Percentiles rank a stretch among this genome's conserved stretches.
phyloP scores from a whole-genome alignment of 2,329 filamentous ascomycete species.

The Ophiostoma sp. region DNA sequence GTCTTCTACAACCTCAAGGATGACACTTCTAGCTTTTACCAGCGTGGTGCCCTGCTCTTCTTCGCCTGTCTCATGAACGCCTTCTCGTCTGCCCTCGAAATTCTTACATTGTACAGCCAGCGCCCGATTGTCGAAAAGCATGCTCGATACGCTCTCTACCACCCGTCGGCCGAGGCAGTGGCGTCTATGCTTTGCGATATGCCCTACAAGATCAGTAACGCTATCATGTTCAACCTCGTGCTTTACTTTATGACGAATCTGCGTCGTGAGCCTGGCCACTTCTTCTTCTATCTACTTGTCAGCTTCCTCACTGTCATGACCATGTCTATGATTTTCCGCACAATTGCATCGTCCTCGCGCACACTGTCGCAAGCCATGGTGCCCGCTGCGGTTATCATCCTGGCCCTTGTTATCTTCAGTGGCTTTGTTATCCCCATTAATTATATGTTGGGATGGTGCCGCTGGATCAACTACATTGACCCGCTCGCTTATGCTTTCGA shows the following conservation, averaged over 20 bases:
- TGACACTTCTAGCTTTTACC: slow-evolving; percentile 68
- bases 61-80: slow-evolving; percentile 84
- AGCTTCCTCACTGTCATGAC: slow-evolving; percentile 66
- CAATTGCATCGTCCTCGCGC: slow-evolving; percentile 69
- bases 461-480: slow-evolving; percentile 78
- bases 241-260: slow-evolving; percentile 87
- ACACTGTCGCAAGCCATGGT: slow-evolving; percentile 62
- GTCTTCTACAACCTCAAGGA: slow-evolving; percentile 72
- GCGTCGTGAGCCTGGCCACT: slow-evolving; percentile 64
- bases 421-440: slow-evolving; percentile 59
- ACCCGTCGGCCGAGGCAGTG: slow-evolving; percentile 82
- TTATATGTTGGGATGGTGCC: slow-evolving; percentile 74
- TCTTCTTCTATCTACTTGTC: slow-evolving; percentile 81
- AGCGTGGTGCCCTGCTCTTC: slow-evolving; percentile 74
- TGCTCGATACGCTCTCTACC: slow-evolving; percentile 77
- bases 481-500: slow-evolving; percentile 78
- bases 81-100: slow-evolving; percentile 75
- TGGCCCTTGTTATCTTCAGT: slow-evolving; percentile 63
- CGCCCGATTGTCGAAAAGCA: slow-evolving; percentile 92
- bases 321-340: slow-evolving; percentile 85
- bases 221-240: slow-evolving; percentile 69
- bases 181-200: slow-evolving; percentile 81
- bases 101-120: slow-evolving; percentile 80
- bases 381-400: slow-evolving; percentile 55
- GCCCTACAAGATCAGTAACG: slow-evolving; percentile 73